Evolutionary conservation across 352 stramenopile species (phyloP), one percentile per base, ranked within the genome.

Genomic region (Phytopythium litorale): DNA sequence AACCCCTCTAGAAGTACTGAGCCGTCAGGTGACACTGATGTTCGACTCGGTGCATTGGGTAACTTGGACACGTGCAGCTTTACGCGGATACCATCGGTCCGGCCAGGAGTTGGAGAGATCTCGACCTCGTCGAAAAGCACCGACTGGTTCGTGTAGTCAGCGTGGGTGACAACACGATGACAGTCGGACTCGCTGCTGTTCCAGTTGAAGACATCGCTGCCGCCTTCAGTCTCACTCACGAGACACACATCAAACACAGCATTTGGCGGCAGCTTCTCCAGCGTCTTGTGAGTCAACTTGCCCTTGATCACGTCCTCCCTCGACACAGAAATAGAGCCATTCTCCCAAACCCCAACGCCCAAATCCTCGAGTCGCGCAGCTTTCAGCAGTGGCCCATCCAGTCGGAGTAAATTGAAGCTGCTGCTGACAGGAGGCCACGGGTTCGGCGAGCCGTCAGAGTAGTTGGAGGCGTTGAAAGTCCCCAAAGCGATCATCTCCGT

Each of bases 91-190:
- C 60, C 70, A 42, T 87, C 72, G 0, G 73, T 87, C 32, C 66
- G 66, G 13, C 73, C 81, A 7, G 65, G 35, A 8, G 90, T 58
- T 7, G 83, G 66, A n/a, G 37, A 16, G 0, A 88, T 56, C 3
- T 69, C 42, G 18, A 89, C 67, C 28, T 88, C 72, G 38, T 94
- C 86, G 25, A 85, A 58, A 32, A 84, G 42, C 0, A 75, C 64
- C 0, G 86, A 92, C 49, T 91, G 80, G 49, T 92, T 94, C 7
- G 80, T 81, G 65, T 91, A 94, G 50, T 94, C 84, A 0, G 82
- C 83, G 64, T 91, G 79, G 0, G 86, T 94, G 25, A 58, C 55
- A 49, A 92, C 68, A 12, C 66, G 69, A 37, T 81, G 70, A 30
- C 86, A 94, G 0, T 66, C 67, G 4, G 60, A 55, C 2, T 55